phyloP scores from a whole-genome alignment of 129 eudicot species.

The Lonicera japonica region DNA sequence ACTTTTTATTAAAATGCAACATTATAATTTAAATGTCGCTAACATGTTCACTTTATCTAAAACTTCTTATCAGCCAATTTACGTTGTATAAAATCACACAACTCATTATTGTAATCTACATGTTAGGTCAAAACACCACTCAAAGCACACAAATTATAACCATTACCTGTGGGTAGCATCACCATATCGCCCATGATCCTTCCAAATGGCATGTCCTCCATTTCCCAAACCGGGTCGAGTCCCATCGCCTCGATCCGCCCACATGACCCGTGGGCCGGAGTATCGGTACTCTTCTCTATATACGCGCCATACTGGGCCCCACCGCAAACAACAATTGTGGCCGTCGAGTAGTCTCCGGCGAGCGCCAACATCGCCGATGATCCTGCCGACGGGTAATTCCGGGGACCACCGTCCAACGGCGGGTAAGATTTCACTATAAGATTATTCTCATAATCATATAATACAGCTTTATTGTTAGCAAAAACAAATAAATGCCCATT shows the following conservation, averaged over 20 bases:
- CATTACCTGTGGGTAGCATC: conserved; percentile 70
- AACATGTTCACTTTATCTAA: no score
- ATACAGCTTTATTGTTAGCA: conserved; percentile 62
- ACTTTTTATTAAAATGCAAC: no score
- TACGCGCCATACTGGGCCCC: conserved; percentile 71
- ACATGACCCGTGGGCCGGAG: conserved; percentile 57
- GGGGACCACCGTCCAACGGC: conserved; percentile 58
- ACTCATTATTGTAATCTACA: no score
- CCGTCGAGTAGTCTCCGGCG: conserved; percentile 50
- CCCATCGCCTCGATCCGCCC: conserved; percentile 58
- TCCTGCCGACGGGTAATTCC: conserved; percentile 85
- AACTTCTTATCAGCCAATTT: no score
- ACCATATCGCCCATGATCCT: conserved; percentile 93
- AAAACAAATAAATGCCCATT: conserved; percentile 59
- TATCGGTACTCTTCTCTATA: conserved; percentile 22
- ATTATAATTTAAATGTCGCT: no score
- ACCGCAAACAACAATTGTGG: conserved; percentile 59
- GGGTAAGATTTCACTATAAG: conserved; percentile 36
- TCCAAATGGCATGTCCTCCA: conserved; percentile 79
- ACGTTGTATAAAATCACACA: no score
- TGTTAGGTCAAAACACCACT: no score
- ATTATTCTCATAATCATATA: conserved; percentile 38
- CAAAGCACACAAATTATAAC: no score
- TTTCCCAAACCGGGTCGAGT: conserved; percentile 60
- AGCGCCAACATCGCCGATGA: conserved; percentile 71